A percentile compares a stretch with the other conserved stretches of the same genome.
Conservation (phyloP, 306 rosid species). For the Dicorynia guianensis region DNA sequence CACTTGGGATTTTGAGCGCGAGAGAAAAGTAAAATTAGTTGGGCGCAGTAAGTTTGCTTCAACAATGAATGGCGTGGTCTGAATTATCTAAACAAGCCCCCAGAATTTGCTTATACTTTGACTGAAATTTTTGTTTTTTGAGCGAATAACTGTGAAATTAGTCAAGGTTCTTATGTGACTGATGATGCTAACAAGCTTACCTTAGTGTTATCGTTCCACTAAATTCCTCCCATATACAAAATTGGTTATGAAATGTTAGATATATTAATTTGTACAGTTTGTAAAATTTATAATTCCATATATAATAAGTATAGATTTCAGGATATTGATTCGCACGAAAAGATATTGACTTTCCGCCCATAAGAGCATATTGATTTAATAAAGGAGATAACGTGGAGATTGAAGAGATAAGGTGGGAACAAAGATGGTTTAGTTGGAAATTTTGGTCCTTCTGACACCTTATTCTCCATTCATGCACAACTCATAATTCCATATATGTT, state of each 20-base stretch:
- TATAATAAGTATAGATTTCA: too few species aligned
- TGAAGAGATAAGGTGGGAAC: too few species aligned
- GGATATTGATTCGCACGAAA: too few species aligned
- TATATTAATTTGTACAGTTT: too few species aligned
- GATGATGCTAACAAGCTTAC: too few species aligned
- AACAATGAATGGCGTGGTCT: not conserved
- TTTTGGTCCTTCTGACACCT: constrained; percentile 15
- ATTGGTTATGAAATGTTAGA: too few species aligned
- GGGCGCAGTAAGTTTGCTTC: not conserved
- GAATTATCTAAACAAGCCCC: not conserved
- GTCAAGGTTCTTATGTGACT: not conserved
- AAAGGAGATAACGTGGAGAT: too few species aligned
- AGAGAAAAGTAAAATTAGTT: not conserved
- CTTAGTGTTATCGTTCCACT: too few species aligned
- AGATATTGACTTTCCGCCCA: not conserved
- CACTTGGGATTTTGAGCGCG: too few species aligned
- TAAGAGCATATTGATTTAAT: not conserved
- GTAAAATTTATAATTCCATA: too few species aligned
- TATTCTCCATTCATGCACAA: constrained; percentile 34
- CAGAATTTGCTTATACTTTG: not conserved
- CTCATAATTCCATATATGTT: constrained; percentile 38
- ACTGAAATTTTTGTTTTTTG: not conserved
- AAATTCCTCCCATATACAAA: too few species aligned
- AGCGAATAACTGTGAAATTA: not conserved
- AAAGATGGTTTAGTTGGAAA: too few species aligned